Base-by-base conservation (phyloP, 306 rosid species). In the Cicer judaicum region DNA sequence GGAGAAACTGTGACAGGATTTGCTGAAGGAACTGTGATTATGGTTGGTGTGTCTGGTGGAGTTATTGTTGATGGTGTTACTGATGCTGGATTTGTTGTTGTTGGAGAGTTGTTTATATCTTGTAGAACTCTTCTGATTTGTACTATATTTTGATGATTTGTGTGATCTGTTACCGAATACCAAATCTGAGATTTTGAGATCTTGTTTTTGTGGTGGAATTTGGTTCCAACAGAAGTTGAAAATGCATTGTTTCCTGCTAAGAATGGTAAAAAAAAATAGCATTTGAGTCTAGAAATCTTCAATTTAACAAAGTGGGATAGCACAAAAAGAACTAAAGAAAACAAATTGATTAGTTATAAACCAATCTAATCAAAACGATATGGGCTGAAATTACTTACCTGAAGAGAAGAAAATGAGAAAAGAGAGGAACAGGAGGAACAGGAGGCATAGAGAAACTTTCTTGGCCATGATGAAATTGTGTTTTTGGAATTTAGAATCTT, bases 11-110 rank as follows among this genome's bases (percentile, higher is more conserved):
- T 73, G 4, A 76, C 91, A 6, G 97, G 94, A 66, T 78, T 90
- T 66, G 87, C 76, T 29, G 93, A 82, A 34, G 98, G 98, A 44
- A 94, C 89, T 15, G 98, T 87, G 69, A 90, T 84, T 19, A 85
- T 67, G 54, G 92, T 71, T 74, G 97, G 97, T 38, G 93, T 61
- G 16, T 76, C 82, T n/a, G 96, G 80, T 29, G 89, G 63, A 39
- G 70, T 61, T 36, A 18, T 49, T 13, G 19, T 52, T 70, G 83
- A 53, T 71, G 84, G 85, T 80, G 89, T 38, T 3, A 73, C 15
- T 59, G 85, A 55, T 11, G 82, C 64, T 60, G 92, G 91, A 71
- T 82, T 84, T 60, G 86, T 80, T 48, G 93, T 29, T 29, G 36
- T 0, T 29, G 36, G 36, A 4, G 36, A 29, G 36, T 29, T 29